Base-by-base conservation (phyloP, 2,329 filamentous ascomycete species). In the Onygenales sp. region DNA sequence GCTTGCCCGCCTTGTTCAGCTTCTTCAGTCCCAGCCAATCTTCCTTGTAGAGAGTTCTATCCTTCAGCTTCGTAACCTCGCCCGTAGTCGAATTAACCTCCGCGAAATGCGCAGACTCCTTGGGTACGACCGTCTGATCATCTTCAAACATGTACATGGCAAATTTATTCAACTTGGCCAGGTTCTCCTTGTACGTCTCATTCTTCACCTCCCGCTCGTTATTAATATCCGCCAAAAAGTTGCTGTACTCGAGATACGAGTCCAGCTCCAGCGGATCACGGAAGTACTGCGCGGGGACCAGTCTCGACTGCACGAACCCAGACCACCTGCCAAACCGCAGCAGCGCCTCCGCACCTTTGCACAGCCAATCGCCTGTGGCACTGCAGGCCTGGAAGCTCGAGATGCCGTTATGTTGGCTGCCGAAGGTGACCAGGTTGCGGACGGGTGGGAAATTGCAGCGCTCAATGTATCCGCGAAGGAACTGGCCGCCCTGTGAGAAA, bases 271-370 rank as follows among this genome's bases (percentile, higher is more conserved):
- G 68, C 53, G 81, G 80, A 59, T 91, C 82, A 51, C 92, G 86
- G 76, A 86, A 97, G 75, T 98, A 98, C 75, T 98, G 93, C 35
- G 93, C 92, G 0, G 93, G 93, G 3, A 98, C 88, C 7, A 97
- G 77, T 14, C 81, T 81, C 50, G 75, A 77, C 76, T 97, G 93
- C 5, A 93, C 87, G 61, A 86, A 86, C 31, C 71, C 66, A 41
- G 81, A 82, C 89, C 90, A 98, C 2, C 87, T 89, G 63, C 92
- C 92, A 43, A 81, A 81, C 55, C 83, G 82, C 51, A 98, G 75
- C 43, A 96, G 74, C 0, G 83, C 84, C 72, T 92, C 86, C 45
- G 89, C 89, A 31, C 82, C 83, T 57, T 84, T 83, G 74, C 93
- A 98, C 3, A 95, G 66, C 76, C 85, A 87, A 70, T 98, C 92